Percentiles rank a stretch among this genome's conserved stretches.
Evolutionary conservation across 768 basidiomycete genomes (phyloP).

Genomic region (Pleurotus cornucopiae): DNA sequence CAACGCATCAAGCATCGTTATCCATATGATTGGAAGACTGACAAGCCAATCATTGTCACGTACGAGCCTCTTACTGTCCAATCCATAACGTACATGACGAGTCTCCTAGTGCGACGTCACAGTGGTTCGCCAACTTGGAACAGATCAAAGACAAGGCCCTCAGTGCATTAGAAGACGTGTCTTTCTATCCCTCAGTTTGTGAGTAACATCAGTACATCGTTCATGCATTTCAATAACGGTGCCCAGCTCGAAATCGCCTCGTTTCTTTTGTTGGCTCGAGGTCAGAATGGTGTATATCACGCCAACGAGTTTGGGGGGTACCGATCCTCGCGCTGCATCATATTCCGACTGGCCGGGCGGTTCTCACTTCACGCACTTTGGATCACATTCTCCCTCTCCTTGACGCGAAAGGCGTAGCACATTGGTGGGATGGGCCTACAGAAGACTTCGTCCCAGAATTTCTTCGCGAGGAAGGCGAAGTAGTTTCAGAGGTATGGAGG

Average conservation of each 20-base stretch:
- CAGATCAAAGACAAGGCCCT: constrained; percentile 77
- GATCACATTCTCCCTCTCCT: constrained; percentile 76
- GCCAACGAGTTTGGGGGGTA: constrained; percentile 96
- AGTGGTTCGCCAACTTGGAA: constrained; percentile 96
- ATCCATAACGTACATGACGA: not conserved
- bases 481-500: constrained; percentile 46
- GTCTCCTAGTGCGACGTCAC: constrained; percentile 75
- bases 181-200: constrained; percentile 79
- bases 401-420: constrained; percentile 62
- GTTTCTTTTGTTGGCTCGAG: constrained; percentile 82
- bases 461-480: constrained; percentile 40
- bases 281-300: constrained; percentile 98
- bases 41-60: constrained; percentile 89
- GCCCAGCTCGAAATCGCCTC: constrained; percentile 78
- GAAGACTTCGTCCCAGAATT: constrained; percentile 75
- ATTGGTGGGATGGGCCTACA: constrained; percentile 91
- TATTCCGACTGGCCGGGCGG: constrained; percentile 51
- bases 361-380: constrained; percentile 63
- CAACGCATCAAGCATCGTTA: constrained; percentile 82
- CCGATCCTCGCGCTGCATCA: constrained; percentile 89
- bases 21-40: constrained; percentile 96
- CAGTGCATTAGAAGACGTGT: constrained; percentile 59
- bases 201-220: constrained; percentile 10
- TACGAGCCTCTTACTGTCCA: constrained; percentile 26
- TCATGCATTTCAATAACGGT: not conserved